Base-by-base conservation (phyloP, 1,284 basidiomycete species). In the Trametes sp. region DNA sequence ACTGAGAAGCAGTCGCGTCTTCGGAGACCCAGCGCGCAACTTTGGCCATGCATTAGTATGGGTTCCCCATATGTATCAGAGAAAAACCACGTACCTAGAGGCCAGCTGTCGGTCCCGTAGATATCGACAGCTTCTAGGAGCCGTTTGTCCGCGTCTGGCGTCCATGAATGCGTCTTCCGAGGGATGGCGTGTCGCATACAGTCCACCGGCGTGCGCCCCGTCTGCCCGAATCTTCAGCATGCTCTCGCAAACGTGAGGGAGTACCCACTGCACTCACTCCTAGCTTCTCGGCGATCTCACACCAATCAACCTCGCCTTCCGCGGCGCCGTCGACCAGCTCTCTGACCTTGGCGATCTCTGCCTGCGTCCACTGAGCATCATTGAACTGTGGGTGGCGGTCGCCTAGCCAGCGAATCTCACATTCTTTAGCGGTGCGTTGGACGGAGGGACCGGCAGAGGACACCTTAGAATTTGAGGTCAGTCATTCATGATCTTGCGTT, bases 381-480 rank as follows among this genome's bases (percentile, higher is more conserved):
- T 87, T 88, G 57, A 87, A 80, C 33, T 76, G 74, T 2, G 89
- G 87, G 68, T 88, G 87, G 53, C 81, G 79, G 62, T 88, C 84
- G 35, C 87, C 88, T n/a, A 88, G 71, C 90, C 91, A 93, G 59
- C 82, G 84, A 64, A 91, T 85, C 71, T 87, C 82, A 72, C 89
- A 92, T 75, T 91, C 90, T 65, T 78, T 80, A n/a, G 87, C 80
- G 23, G 84, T 84, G 44, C 88, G 82, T 49, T 70, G 63, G 21
- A 73, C 70, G 46, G 61, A 62, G 21, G 73, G 49, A 23, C 70
- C 70, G 11, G 70, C 69, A 5, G 72, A 67, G n/a, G 71, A 72
- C 21, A 78, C 74, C 78, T 79, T 23, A 2, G 2, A 9, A 24
- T 5, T 33, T 5, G 10, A 21, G 11, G 49, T 61, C 9, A 57